A percentile compares a stretch with the other conserved stretches of the same genome.
phyloP scores from a whole-genome alignment of 192 early-diverging fungal species.

The Spizellomyces punctatus region DNA sequence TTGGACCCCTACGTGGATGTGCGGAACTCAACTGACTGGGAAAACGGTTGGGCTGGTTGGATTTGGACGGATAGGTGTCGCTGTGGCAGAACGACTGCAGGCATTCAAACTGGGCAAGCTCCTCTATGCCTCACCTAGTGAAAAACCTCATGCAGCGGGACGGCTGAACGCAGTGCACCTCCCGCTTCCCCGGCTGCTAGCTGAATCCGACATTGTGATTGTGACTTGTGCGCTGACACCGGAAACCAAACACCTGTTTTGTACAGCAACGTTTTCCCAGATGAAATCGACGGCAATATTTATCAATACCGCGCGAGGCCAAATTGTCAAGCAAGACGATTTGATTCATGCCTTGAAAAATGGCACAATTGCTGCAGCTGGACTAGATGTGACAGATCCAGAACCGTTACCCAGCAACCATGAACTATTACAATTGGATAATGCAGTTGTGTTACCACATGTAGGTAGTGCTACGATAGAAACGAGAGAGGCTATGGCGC shows the following conservation, averaged over 20 bases:
- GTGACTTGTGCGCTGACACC: slow-evolving; percentile 74
- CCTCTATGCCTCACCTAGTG: slow-evolving; percentile 61
- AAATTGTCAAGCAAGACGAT: slow-evolving; percentile 75
- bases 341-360: slow-evolving; percentile 66
- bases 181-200: slow-evolving; percentile 61
- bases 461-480: slow-evolving; percentile 83
- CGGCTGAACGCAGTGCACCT: slow-evolving; percentile 48
- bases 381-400: slow-evolving; percentile 86
- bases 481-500: slow-evolving; percentile 79
- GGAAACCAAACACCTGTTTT: slow-evolving; percentile 73
- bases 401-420: slow-evolving; percentile 75
- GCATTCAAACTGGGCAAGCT: slow-evolving; percentile 72
- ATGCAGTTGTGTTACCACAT: slow-evolving; percentile 82
- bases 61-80: slow-evolving; percentile 78
- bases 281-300: slow-evolving; percentile 75
- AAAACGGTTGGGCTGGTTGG: slow-evolving; percentile 88
- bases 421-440: slow-evolving; percentile 58
- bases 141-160: slow-evolving; percentile 50
- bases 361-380: slow-evolving; percentile 63
- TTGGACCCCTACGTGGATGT: slow-evolving; percentile 69
- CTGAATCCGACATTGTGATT: slow-evolving; percentile 70
- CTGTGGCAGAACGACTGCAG: slow-evolving; percentile 68
- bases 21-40: slow-evolving; percentile 70
- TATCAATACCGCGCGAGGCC: slow-evolving; percentile 82
- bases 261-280: slow-evolving; percentile 59